phyloP scores from a whole-genome alignment of 2,329 filamentous ascomycete genomes.

The Diaporthe helianthi region DNA sequence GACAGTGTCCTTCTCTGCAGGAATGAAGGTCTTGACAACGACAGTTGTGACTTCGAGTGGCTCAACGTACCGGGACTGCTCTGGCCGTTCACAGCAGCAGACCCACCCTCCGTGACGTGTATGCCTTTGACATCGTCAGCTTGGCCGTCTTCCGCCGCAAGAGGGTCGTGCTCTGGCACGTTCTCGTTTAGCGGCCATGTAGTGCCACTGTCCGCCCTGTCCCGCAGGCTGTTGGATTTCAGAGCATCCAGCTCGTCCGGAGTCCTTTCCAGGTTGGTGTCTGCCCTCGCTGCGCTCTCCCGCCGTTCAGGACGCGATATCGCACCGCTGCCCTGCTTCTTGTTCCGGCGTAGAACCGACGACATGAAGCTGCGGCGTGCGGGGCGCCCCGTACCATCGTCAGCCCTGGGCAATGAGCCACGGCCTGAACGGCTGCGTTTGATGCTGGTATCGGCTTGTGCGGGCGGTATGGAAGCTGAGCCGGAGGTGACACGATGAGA shows the following conservation, averaged over 20 bases:
- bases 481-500: slow-evolving; percentile 18
- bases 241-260: slow-evolving; percentile 59
- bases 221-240: slow-evolving; percentile 43
- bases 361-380: slow-evolving; percentile 59
- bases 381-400: slow-evolving; percentile 34
- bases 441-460: slow-evolving; percentile 41
- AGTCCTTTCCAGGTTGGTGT: slow-evolving; percentile 68
- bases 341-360: slow-evolving; percentile 66
- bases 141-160: slow-evolving; percentile 36
- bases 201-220: slow-evolving; percentile 36
- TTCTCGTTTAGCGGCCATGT: slow-evolving; percentile 40
- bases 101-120: slow-evolving; percentile 39
- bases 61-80: slow-evolving; percentile 33
- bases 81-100: slow-evolving; percentile 38
- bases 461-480: not conserved
- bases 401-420: slow-evolving; percentile 40
- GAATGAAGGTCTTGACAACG: slow-evolving; percentile 41
- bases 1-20: slow-evolving; percentile 49
- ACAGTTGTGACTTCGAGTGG: slow-evolving; percentile 26
- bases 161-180: not conserved
- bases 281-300: slow-evolving; percentile 67
- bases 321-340: slow-evolving; percentile 59
- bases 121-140: slow-evolving; percentile 46
- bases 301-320: slow-evolving; percentile 59
- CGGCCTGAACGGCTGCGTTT: slow-evolving; percentile 52